Evolutionary conservation across 257 asterid species (phyloP).

Genomic region (Forsythia suspensa): DNA sequence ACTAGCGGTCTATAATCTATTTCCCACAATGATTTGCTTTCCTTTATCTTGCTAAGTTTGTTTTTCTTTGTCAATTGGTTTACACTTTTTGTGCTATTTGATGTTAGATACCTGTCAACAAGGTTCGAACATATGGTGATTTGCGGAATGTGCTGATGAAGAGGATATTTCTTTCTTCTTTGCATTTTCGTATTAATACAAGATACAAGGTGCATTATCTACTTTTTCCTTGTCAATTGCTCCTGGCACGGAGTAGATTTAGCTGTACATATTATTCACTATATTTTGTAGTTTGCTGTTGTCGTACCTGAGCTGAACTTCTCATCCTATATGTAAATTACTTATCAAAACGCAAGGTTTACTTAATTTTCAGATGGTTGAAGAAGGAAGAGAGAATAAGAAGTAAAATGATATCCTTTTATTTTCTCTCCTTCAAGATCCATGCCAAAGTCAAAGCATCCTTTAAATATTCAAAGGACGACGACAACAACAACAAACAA

Average conservation of each 20-base stretch:
- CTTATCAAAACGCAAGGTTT: too few relatives aligned
- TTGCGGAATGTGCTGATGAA: conserved; percentile 95
- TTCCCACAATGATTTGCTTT: background rate
- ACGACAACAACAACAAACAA: too few relatives aligned
- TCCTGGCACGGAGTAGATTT: background rate
- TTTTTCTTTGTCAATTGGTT: conserved; percentile 14
- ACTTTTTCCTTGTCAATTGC: conserved; percentile 1
- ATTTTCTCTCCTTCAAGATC: too few relatives aligned
- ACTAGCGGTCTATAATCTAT: background rate
- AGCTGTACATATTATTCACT: too few relatives aligned
- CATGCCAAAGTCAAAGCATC: too few relatives aligned
- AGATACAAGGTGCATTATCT: conserved; percentile 77
- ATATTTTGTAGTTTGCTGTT: too few relatives aligned
- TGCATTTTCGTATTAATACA: conserved; percentile 97
- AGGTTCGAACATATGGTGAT: conserved; percentile 83
- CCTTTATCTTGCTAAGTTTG: background rate
- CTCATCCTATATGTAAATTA: too few relatives aligned
- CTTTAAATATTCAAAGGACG: too few relatives aligned
- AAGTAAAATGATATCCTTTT: too few relatives aligned
- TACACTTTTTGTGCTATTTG: conserved; percentile 19
- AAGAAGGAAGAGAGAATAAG: too few relatives aligned
- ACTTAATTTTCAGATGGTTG: too few relatives aligned
- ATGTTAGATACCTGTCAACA: conserved; percentile 89
- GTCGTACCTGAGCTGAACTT: too few relatives aligned
- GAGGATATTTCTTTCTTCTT: conserved; percentile 96